A percentile compares a stretch with the other conserved stretches of the same genome.
Evolutionary conservation across 495 filamentous ascomycete genomes (phyloP).

Genomic region (Aspergillus panamensis): DNA sequence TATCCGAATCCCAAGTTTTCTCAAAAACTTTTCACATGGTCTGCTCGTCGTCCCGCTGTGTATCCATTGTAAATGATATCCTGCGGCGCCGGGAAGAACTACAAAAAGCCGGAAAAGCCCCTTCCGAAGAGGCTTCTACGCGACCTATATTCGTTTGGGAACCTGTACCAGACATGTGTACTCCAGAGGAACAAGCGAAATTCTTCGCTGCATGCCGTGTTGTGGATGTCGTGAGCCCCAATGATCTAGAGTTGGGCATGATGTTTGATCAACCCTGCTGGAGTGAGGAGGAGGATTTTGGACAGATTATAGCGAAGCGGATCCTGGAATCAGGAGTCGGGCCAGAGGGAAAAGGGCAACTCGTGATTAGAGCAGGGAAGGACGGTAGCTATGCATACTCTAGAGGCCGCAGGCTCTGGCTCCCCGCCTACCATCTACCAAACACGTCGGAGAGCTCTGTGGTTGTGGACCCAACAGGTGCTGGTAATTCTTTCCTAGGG

Average conservation of each 20-base stretch:
- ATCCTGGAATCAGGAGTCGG: constrained; percentile 56
- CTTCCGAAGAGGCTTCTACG: constrained; percentile 22
- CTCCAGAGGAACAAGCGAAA: constrained; percentile 66
- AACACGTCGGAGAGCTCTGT: constrained; percentile 32
- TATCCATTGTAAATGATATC: constrained; percentile 64
- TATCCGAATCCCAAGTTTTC: constrained; percentile 56
- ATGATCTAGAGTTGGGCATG: constrained; percentile 76
- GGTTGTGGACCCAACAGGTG: constrained; percentile 92
- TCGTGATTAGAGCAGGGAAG: constrained; percentile 56
- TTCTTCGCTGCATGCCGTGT: constrained; percentile 66
- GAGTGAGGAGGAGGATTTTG: constrained; percentile 44
- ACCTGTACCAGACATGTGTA: constrained; percentile 85
- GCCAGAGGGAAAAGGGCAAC: constrained; percentile 37
- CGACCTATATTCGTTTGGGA: constrained; percentile 88
- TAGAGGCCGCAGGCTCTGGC: constrained; percentile 34
- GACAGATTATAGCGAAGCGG: constrained; percentile 49
- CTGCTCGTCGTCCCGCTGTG: constrained; percentile 75
- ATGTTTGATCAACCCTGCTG: constrained; percentile 66
- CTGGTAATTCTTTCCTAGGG: constrained; percentile 89
- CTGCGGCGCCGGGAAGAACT: constrained; percentile 44
- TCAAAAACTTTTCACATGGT: constrained; percentile 84
- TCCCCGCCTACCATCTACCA: constrained; percentile 58
- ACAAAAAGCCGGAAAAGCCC: constrained; percentile 24
- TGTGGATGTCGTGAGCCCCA: constrained; percentile 85
- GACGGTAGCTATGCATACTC: constrained; percentile 55